These are phyloP conservation scores for Phytophthora megakarya DNA, from an alignment of 352 stramenopile genomes.

Conservation along the genomic window DNA sequence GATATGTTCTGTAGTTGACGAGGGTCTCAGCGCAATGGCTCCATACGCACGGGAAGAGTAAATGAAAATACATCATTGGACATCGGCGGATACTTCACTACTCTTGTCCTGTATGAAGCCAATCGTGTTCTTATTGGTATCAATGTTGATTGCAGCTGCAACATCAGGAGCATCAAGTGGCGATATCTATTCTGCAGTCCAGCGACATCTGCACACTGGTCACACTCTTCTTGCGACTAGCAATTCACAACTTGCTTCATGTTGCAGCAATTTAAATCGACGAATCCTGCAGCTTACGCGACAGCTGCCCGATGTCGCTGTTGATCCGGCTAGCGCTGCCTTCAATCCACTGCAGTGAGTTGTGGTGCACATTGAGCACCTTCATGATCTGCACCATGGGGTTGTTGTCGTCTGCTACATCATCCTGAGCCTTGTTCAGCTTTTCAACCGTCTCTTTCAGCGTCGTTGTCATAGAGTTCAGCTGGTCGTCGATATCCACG, in stretches of 20 bases:
- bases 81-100: too few species aligned
- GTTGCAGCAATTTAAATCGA: slow-evolving; percentile 49
- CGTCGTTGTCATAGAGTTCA: slow-evolving; percentile 87
- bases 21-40: slow-evolving; percentile 65
- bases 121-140: too few species aligned
- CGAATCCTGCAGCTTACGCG: slow-evolving; percentile 69
- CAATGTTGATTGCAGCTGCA: too few species aligned
- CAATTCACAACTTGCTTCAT: slow-evolving; percentile 16
- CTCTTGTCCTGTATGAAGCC: too few species aligned
- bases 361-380: slow-evolving; percentile 89
- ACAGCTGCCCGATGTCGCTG: slow-evolving; percentile 65
- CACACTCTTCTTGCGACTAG: slow-evolving; percentile 37
- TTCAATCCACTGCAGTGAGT: slow-evolving; percentile 89
- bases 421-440: slow-evolving; percentile 82
- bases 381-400: slow-evolving; percentile 90
- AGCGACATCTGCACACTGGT: slow-evolving; percentile 20
- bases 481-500: slow-evolving; percentile 85
- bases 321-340: slow-evolving; percentile 71
- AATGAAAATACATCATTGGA: too few species aligned
- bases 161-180: slow-evolving; percentile 15
- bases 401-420: slow-evolving; percentile 74
- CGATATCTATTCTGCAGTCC: slow-evolving; percentile 39
- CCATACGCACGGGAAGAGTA: slow-evolving; percentile 40
- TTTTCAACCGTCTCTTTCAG: slow-evolving; percentile 89
- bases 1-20: slow-evolving; percentile 57